Conservation (phyloP, 768 basidiomycete genomes). For the Lyophyllum decastes region DNA sequence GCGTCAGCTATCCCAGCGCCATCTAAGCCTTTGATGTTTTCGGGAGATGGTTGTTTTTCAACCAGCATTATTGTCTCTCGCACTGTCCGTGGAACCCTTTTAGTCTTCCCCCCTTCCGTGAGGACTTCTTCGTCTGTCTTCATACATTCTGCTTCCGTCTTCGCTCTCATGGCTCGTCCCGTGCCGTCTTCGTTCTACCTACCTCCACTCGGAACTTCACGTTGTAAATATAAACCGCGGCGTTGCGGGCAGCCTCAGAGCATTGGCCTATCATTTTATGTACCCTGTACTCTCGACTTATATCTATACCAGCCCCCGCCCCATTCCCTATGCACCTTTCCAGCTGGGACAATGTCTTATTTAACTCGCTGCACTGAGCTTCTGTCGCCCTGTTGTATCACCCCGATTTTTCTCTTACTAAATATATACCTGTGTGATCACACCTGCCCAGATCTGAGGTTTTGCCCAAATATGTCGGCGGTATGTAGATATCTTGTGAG, state of each 20-base stretch:
- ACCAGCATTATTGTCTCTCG: background rate
- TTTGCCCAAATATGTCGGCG: too few relatives aligned
- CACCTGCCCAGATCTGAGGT: too few relatives aligned
- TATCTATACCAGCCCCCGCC: background rate
- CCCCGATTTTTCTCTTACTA: background rate
- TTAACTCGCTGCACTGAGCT: background rate
- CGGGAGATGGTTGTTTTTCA: background rate
- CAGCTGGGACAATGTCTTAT: background rate
- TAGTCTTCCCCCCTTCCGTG: background rate
- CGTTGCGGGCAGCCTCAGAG: background rate
- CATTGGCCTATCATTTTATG: background rate
- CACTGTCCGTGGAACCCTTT: background rate
- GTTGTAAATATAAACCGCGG: slow-evolving; percentile 9
- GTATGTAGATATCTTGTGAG: too few relatives aligned
- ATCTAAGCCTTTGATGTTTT: slow-evolving; percentile 20
- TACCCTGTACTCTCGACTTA: slow-evolving; percentile 6
- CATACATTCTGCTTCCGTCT: background rate
- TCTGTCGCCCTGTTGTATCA: background rate
- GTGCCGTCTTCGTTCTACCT: slow-evolving; percentile 1
- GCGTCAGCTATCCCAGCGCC: slow-evolving; percentile 64
- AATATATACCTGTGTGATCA: background rate
- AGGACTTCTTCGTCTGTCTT: background rate
- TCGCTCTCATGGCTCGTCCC: background rate
- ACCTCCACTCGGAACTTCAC: background rate
- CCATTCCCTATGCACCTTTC: background rate